phyloP scores from a whole-genome alignment of 2,329 filamentous ascomycete genomes.

The Gnomoniopsis smithogilvyi region DNA sequence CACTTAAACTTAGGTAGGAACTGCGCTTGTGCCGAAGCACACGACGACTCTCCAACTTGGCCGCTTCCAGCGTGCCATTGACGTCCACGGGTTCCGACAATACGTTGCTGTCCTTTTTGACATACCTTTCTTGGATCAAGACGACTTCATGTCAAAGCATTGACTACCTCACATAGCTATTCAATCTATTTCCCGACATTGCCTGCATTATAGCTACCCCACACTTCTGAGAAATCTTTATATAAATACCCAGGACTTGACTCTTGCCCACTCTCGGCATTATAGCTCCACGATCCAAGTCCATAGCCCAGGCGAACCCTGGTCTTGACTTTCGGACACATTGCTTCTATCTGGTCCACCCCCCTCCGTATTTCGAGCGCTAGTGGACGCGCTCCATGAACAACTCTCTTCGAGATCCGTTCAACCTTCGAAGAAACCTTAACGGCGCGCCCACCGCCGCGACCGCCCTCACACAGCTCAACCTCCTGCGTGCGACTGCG shows the following conservation, averaged over 20 bases:
- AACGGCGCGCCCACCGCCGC: conserved; percentile 33
- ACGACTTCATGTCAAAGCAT: conserved; percentile 1
- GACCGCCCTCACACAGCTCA: conserved; percentile 25
- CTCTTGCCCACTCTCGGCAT: neutral
- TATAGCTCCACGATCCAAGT: conserved; percentile 6
- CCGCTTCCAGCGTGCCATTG: too few species aligned
- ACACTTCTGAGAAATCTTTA: neutral
- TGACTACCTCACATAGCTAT: neutral
- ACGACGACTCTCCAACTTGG: neutral
- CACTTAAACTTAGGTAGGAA: neutral
- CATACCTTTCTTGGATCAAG: neutral
- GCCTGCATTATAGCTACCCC: neutral
- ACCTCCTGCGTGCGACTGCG: conserved; percentile 47
- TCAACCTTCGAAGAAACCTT: conserved; percentile 34
- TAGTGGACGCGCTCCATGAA: conserved; percentile 15
- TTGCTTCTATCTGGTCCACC: neutral
- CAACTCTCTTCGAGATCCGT: conserved; percentile 20
- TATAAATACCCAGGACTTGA: conserved; percentile 2
- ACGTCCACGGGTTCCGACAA: neutral
- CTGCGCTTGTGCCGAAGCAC: neutral
- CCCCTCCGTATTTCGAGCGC: neutral
- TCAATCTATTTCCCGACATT: too few species aligned
- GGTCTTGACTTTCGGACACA: conserved; percentile 15
- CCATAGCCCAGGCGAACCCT: neutral
- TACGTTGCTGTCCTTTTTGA: conserved; percentile 9